Evolutionary conservation across 192 early-diverging fungal species (phyloP).

Genomic region (Rhizophagus prolifer): DNA sequence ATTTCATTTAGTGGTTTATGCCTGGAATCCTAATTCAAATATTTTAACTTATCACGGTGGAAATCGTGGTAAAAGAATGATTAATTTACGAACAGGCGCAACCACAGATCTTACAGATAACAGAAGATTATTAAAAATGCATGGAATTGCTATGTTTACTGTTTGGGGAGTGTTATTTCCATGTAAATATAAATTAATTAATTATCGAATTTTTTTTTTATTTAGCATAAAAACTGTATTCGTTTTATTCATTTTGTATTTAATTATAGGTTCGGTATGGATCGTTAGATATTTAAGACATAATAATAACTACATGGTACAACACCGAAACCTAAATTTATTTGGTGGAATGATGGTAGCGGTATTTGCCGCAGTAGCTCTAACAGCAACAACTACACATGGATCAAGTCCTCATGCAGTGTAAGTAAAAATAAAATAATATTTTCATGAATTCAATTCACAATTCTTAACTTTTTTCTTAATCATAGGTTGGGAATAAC

Average conservation of each 20-base stretch:
- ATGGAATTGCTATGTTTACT: conserved; percentile 30
- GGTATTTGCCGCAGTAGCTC: conserved; percentile 22
- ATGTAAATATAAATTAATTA: neutral
- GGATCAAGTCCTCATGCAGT: neutral
- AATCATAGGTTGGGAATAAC: too few species aligned
- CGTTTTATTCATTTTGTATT: neutral
- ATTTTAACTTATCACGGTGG: neutral
- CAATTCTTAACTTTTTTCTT: too few species aligned
- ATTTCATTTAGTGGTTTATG: neutral
- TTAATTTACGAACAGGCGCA: conserved; percentile 7
- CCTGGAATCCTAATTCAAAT: neutral
- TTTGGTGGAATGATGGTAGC: conserved; percentile 24
- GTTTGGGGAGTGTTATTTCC: conserved; percentile 15
- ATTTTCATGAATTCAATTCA: too few species aligned
- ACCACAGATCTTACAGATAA: neutral
- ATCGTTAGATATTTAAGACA: conserved; percentile 27
- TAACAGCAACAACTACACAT: neutral
- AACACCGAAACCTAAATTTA: conserved; percentile 29
- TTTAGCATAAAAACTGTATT: too few species aligned
- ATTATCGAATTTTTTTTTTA: neutral
- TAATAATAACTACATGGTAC: conserved; percentile 3
- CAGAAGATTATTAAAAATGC: neutral
- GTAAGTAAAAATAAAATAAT: conserved; percentile 2
- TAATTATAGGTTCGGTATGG: conserved; percentile 9
- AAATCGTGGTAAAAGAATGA: neutral